A percentile compares a stretch with the other conserved stretches of the same genome.
phyloP scores from a whole-genome alignment of 306 rosid species.

The Pyrus betulifolia region DNA sequence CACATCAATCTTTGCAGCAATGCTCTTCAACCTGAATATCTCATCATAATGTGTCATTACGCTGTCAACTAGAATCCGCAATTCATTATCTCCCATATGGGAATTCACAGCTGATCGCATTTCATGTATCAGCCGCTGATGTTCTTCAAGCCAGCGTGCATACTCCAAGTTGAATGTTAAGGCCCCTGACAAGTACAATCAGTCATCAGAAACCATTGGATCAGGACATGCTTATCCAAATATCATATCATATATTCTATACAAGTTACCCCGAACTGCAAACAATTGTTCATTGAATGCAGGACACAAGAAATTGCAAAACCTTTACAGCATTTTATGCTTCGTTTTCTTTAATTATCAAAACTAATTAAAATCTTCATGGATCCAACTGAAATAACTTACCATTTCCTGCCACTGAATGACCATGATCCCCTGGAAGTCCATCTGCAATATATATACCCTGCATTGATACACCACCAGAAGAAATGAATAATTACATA shows the following conservation, averaged over 20 bases:
- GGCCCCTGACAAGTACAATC: constrained; percentile 34
- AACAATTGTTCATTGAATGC: not conserved
- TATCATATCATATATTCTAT: not conserved
- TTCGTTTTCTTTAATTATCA: not conserved
- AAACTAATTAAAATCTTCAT: not conserved
- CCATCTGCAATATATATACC: constrained; percentile 35
- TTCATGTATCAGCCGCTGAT: constrained; percentile 52
- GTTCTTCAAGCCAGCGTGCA: constrained; percentile 69
- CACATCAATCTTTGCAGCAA: constrained; percentile 74
- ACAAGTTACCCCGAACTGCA: not conserved
- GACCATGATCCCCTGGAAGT: constrained; percentile 36
- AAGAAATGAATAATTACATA: not conserved
- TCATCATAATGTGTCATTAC: constrained; percentile 65
- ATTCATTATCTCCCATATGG: constrained; percentile 52
- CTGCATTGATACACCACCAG: constrained; percentile 25
- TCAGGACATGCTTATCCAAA: not conserved
- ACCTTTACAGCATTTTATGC: not conserved
- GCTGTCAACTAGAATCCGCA: constrained; percentile 60
- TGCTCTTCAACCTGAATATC: constrained; percentile 56
- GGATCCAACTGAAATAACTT: not conserved
- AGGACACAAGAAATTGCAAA: not conserved
- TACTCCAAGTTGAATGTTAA: constrained; percentile 68
- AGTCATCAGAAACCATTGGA: not conserved
- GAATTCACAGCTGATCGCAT: constrained; percentile 59
- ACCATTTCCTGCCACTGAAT: constrained; percentile 49